Evolutionary conservation across 257 asterid species (phyloP), one percentile per base, ranked within the genome.

Genomic region (Catharanthus roseus): DNA sequence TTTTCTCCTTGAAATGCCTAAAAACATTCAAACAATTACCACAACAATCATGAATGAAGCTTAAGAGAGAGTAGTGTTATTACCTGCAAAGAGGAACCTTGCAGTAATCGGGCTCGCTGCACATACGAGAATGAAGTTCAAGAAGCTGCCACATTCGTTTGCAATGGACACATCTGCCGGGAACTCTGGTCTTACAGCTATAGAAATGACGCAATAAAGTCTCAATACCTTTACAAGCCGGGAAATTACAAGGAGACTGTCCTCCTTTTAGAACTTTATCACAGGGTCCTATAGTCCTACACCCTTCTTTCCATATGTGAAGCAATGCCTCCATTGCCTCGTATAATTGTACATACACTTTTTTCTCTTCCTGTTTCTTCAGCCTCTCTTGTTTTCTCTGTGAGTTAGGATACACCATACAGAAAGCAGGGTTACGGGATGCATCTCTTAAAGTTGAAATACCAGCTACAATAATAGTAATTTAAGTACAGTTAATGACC

Each of bases 81-180:
- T 76, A 93, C 98, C 93, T 87, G 73, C 98, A 93, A 81, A 93
- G 96, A 31, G 98, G 98, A 75, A 93, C 96, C 74, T 83, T 84
- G 91, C 98, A 93, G 73, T 58, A 60, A 16, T 91, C 95, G 0
- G 97, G 96, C 42, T 90, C 88, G 55, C 68, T 78, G 79, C 98
- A 93, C 84, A 86, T 87, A 39, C 89, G 83, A 9, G 98, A 90
- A 60, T 93, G 98, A 15, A 93, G 86, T 75, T 89, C 93, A 5
- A 93, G 88, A 55, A 93, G 90, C 79, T 93, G 98, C 98, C 98
- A 93, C 92, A 90, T 89, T 56, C 97, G 85, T 85, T 89, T 90
- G 47, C 98, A 93, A 12, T 84, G 98, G 8, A 79, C 79, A 61
- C 98, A 93, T 62, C 98, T 96, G 1, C 97, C 97, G 1, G 90